A percentile compares a stretch with the other conserved stretches of the same genome.
Conservation (phyloP, 768 basidiomycete species). For the Boletus subcaerulescens region DNA sequence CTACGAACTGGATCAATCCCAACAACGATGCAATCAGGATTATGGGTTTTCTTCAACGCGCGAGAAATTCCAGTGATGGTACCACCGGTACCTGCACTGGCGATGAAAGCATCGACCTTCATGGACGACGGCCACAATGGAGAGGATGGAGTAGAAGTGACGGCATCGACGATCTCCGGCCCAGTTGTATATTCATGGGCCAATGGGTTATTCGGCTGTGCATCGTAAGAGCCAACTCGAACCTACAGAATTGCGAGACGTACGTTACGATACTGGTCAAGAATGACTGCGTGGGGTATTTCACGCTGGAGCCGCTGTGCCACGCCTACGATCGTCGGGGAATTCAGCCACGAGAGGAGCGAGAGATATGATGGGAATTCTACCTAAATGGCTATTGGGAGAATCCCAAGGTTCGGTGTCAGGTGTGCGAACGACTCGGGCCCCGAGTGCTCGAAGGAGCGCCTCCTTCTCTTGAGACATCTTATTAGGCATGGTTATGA, state of each 20-base stretch:
- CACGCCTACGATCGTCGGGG: constrained; percentile 84
- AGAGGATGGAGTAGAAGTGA: constrained; percentile 63
- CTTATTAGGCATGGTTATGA: constrained; percentile 90
- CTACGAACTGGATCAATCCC: constrained; percentile 83
- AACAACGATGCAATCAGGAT: constrained; percentile 69
- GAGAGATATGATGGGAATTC: constrained; percentile 34
- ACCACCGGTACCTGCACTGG: constrained; percentile 92
- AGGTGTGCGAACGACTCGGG: constrained; percentile 92
- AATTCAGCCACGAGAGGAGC: constrained; percentile 76
- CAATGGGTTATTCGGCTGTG: constrained; percentile 75
- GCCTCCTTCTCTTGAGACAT: constrained; percentile 98
- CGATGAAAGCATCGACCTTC: constrained; percentile 79
- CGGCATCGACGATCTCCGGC: constrained; percentile 84
- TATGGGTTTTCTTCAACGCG: constrained; percentile 76
- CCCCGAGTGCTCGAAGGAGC: constrained; percentile 85
- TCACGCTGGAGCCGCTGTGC: constrained; percentile 72
- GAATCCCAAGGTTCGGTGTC: constrained; percentile 87
- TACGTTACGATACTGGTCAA: constrained; percentile 89
- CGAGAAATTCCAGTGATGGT: constrained; percentile 87
- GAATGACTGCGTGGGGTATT: constrained; percentile 83
- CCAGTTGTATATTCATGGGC: constrained; percentile 92
- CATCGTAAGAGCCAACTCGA: neutral
- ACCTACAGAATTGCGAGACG: constrained; percentile 19
- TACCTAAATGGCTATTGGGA: constrained; percentile 90
- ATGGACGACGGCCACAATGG: constrained; percentile 55